Evolutionary conservation across 2,329 filamentous ascomycete genomes (phyloP).

Genomic region (Cercospora berteroae): DNA sequence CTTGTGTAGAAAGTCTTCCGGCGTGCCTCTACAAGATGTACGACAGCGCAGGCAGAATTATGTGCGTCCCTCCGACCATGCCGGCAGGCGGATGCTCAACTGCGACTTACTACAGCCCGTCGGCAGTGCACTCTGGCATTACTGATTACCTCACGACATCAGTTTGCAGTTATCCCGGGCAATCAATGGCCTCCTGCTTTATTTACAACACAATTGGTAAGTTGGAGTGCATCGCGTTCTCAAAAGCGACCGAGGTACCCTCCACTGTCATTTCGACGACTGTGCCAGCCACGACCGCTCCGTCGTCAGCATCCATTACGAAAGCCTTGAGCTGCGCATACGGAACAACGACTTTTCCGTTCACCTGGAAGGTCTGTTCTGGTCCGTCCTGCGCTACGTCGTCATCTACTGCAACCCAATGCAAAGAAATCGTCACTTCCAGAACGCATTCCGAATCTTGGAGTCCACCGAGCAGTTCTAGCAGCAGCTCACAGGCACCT

Average conservation of each 20-base stretch:
- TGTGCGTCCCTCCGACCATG: constrained; percentile 1
- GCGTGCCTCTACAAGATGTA: background rate
- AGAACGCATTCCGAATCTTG: background rate
- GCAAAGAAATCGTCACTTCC: background rate
- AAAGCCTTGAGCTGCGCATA: constrained; percentile 1
- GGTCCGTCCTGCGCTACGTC: background rate
- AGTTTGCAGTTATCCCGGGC: background rate
- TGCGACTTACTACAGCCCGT: constrained; percentile 2
- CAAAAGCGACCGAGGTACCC: background rate
- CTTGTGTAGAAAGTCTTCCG: background rate
- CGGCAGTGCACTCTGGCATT: background rate
- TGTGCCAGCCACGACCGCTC: background rate
- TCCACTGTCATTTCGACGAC: background rate
- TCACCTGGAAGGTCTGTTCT: constrained; percentile 1
- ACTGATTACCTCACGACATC: constrained; percentile 3
- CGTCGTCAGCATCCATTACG: background rate
- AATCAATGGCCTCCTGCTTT: background rate
- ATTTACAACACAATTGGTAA: background rate
- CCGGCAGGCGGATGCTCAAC: constrained; percentile 2
- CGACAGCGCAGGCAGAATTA: background rate
- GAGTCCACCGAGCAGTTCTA: background rate
- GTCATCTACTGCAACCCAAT: background rate
- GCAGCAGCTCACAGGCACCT: background rate
- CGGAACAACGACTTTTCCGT: constrained; percentile 3
- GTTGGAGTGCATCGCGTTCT: background rate